These are phyloP conservation scores for Cyclotella cryptica DNA, from an alignment of 108 stramenopile species.

Conservation along the genomic window DNA sequence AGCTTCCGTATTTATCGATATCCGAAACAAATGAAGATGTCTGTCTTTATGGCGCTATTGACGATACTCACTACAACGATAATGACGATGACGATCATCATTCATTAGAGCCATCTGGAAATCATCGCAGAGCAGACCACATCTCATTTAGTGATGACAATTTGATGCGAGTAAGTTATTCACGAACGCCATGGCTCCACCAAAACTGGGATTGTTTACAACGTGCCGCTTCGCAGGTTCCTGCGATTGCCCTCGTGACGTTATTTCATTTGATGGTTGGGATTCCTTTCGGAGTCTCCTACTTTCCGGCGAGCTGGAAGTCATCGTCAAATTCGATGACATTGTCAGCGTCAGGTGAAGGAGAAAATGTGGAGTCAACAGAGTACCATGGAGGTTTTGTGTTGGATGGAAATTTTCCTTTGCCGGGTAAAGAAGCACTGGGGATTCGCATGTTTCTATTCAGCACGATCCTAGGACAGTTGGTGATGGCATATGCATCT, in stretches of 20 bases:
- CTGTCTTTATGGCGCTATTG: neutral
- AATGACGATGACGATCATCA: neutral
- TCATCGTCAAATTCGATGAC: slow-evolving; percentile 15
- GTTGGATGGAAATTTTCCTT: slow-evolving; percentile 39
- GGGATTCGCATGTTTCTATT: slow-evolving; percentile 87
- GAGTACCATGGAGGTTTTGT: slow-evolving; percentile 16
- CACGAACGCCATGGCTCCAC: slow-evolving; percentile 13
- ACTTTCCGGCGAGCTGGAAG: slow-evolving; percentile 77
- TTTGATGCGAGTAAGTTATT: neutral
- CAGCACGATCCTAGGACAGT: slow-evolving; percentile 71
- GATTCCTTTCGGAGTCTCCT: slow-evolving; percentile 79
- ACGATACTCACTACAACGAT: neutral
- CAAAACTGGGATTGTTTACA: slow-evolving; percentile 8
- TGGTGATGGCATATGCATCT: slow-evolving; percentile 64
- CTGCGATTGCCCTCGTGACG: slow-evolving; percentile 58
- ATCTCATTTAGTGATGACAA: neutral
- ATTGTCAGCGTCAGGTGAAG: slow-evolving; percentile 9
- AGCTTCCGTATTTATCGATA: neutral
- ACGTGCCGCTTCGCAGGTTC: slow-evolving; percentile 48
- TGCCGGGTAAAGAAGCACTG: slow-evolving; percentile 76
- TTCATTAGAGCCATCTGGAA: neutral
- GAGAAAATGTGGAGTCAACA: neutral
- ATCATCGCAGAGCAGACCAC: neutral
- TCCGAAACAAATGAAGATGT: neutral
- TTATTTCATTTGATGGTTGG: slow-evolving; percentile 76